phyloP scores from a whole-genome alignment of 2,329 filamentous ascomycete genomes.

The Cercospora sp. region DNA sequence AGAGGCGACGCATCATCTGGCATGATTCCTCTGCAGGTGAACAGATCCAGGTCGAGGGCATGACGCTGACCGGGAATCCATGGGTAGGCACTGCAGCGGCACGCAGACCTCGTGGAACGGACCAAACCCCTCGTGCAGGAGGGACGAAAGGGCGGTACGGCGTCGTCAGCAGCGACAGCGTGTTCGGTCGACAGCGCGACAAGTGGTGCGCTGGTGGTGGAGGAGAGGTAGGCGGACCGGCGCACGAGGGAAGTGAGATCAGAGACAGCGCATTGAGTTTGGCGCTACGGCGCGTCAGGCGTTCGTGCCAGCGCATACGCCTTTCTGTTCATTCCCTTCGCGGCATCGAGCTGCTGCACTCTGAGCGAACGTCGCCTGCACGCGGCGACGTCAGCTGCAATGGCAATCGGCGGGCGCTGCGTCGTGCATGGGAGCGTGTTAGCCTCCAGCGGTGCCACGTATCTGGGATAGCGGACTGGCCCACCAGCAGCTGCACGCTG shows the following conservation, averaged over 20 bases:
- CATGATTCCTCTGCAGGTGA: neutral
- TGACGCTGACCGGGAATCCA: conserved; percentile 7
- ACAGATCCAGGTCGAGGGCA: neutral
- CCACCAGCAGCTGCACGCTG: conserved; percentile 18
- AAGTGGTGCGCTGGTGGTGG: neutral
- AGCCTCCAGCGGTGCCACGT: conserved; percentile 23
- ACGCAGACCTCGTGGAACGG: conserved; percentile 14
- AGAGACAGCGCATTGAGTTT: conserved; percentile 10
- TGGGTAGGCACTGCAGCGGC: conserved; percentile 1
- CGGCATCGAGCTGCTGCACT: neutral
- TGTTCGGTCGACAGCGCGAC: neutral
- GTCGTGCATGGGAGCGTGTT: conserved; percentile 16
- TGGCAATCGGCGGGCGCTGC: conserved; percentile 8
- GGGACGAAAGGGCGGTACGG: neutral
- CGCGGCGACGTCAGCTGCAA: conserved; percentile 12
- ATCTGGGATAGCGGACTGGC: conserved; percentile 10
- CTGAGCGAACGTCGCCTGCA: neutral
- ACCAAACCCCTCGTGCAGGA: conserved; percentile 16
- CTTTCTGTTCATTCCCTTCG: conserved; percentile 1
- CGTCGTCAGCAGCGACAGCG: neutral
- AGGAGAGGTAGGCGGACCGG: neutral
- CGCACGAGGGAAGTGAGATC: neutral
- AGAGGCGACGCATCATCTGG: neutral
- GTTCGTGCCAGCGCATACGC: conserved; percentile 6
- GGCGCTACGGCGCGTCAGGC: neutral